Conservation (phyloP, 2,329 filamentous ascomycete genomes). For the Herpomyces periplanetae region DNA sequence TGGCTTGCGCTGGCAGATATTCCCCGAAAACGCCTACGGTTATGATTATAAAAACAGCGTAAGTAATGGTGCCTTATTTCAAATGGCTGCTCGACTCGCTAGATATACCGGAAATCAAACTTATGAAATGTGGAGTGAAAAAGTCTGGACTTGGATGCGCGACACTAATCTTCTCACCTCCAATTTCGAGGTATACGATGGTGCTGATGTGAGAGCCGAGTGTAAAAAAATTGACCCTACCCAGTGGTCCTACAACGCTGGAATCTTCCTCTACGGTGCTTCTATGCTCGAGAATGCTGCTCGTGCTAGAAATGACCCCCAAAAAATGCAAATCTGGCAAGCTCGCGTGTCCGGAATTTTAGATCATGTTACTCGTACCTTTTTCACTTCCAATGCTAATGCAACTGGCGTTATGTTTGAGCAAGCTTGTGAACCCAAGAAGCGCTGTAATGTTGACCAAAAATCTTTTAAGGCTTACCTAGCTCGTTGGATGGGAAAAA, state of each 20-base stretch:
- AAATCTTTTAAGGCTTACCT: slow-evolving; percentile 37
- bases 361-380: slow-evolving; percentile 9
- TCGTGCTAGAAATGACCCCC: slow-evolving; percentile 4
- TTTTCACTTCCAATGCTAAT: slow-evolving; percentile 16
- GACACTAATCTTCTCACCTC: slow-evolving; percentile 14
- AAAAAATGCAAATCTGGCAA: slow-evolving; percentile 12
- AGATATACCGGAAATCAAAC: slow-evolving; percentile 40
- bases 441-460: slow-evolving; percentile 26
- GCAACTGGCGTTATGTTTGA: slow-evolving; percentile 19
- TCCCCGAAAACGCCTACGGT: slow-evolving; percentile 25
- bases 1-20: slow-evolving; percentile 56
- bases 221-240: slow-evolving; percentile 13
- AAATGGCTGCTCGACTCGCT: slow-evolving; percentile 19
- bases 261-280: slow-evolving; percentile 14
- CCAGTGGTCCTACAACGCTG: slow-evolving; percentile 17
- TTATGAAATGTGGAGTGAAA: slow-evolving; percentile 34
- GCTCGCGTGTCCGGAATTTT: slow-evolving; percentile 18
- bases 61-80: slow-evolving; percentile 17
- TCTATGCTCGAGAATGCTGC: slow-evolving; percentile 16
- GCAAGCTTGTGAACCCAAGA: slow-evolving; percentile 19
- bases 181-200: slow-evolving; percentile 15
- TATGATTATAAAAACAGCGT: slow-evolving; percentile 18
- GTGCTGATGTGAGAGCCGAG: slow-evolving; percentile 12
- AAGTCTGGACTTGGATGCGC: slow-evolving; percentile 17
- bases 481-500: slow-evolving; percentile 17